Evolutionary conservation across 148 eudicot species (phyloP), one percentile per base, ranked within the genome.

Genomic region (Persicaria maculosa): DNA sequence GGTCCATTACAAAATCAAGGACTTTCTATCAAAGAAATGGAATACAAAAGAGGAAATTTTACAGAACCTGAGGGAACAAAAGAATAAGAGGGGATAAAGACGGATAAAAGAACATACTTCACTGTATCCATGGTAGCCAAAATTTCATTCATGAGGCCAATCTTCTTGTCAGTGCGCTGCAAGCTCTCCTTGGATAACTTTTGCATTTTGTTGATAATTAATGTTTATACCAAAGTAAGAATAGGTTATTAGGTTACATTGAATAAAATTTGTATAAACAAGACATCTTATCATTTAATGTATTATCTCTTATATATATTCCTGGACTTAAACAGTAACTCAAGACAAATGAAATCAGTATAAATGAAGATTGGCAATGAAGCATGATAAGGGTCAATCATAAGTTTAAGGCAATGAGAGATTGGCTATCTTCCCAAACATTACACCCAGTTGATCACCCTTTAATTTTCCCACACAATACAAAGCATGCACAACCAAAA

Each of bases 111-210:
- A 78, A 20, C 87, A 80, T 91, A 94, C 98, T 94, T 94, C 74
- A 94, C 97, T 25, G 91, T 88, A 82, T 94, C 98, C 98, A 94
- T 94, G 72, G 97, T 93, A 61, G 95, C 96, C 83, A 94, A 86
- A 64, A 94, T 83, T 81, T 94, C 98, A 88, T 90, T 94, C 97
- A 94, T 91, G 59, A 94, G 93, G 58, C 98, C 98, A 79, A 94
- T 94, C 86, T 97, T 88, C 84, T 90, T 94, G 83, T 92, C 96
- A 0, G 96, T 91, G 19, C 88, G 87, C 77, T 85, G 93, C 80
- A 92, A 75, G 54, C 97, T 95, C 80, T 92, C 92, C 85, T 82
- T 86, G 6, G 95, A 77, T 68, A 85, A 73, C 72, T 85, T 92
- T 73, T 86, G 92, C 95, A 88, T 90, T 75, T 79, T 92, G 88